Percentiles rank a stretch among this genome's conserved stretches.
Conservation (phyloP, 495 filamentous ascomycete genomes). For the Achaetomiella virescens region DNA sequence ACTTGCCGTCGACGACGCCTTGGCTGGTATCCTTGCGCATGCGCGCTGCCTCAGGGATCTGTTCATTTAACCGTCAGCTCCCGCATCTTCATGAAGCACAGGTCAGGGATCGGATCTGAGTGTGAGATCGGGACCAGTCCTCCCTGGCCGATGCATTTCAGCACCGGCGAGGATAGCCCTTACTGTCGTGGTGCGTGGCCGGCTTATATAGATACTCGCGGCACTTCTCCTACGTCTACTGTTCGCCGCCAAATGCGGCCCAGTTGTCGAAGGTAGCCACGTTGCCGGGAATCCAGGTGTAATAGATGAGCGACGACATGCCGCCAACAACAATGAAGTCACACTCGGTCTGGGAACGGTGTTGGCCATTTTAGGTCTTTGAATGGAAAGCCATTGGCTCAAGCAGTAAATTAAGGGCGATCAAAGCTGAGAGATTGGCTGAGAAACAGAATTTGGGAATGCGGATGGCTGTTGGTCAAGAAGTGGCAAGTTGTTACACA, state of each 20-base stretch:
- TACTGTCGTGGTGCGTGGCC: conserved; percentile 52
- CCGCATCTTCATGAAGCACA: too few species aligned
- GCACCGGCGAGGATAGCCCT: conserved; percentile 32
- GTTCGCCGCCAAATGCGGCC: conserved; percentile 37
- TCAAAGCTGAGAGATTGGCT: not conserved
- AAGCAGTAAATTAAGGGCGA: not conserved
- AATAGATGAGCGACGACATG: conserved; percentile 19
- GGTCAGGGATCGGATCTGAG: too few species aligned
- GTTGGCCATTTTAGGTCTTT: conserved; percentile 5
- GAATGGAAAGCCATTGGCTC: not conserved
- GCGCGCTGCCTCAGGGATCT: conserved; percentile 52
- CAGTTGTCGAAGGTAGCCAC: conserved; percentile 60
- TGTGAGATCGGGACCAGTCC: too few species aligned
- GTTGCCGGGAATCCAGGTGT: conserved; percentile 49
- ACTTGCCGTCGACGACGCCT: conserved; percentile 49
- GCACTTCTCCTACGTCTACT: conserved; percentile 41
- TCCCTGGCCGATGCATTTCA: conserved; percentile 44
- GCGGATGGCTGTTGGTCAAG: too few species aligned
- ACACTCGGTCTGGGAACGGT: conserved; percentile 26
- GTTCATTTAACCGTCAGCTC: not conserved
- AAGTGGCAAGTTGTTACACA: too few species aligned
- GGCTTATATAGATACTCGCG: conserved; percentile 50
- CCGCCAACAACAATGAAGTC: conserved; percentile 44
- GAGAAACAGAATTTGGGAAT: too few species aligned
- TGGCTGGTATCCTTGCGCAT: conserved; percentile 46